These are phyloP conservation scores for Podosphaera xanthii DNA, from an alignment of 2,329 filamentous ascomycete species.

Conservation along the genomic window DNA sequence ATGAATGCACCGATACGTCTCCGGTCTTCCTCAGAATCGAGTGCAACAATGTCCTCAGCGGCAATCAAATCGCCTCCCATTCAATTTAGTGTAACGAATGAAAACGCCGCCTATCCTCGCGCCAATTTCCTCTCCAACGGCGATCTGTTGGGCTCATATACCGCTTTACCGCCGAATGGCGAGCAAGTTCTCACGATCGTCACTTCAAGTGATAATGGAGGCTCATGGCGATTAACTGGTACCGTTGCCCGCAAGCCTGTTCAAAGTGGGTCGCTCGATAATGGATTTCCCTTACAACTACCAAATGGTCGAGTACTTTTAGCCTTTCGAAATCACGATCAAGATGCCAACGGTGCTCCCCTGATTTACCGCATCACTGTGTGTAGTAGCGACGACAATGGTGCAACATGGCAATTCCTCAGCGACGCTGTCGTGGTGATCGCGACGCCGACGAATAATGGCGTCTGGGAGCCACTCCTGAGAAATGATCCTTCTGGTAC, in stretches of 20 bases:
- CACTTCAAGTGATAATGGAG: not conserved
- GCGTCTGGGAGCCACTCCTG: slow-evolving; percentile 5
- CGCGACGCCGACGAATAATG: not conserved
- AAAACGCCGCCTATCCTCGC: not conserved
- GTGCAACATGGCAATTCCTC: slow-evolving; percentile 3
- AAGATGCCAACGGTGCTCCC: not conserved
- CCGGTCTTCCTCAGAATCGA: not conserved
- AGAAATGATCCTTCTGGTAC: not conserved
- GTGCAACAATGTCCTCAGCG: not conserved
- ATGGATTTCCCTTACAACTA: slow-evolving; percentile 3
- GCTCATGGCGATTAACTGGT: not conserved
- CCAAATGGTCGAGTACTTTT: slow-evolving; percentile 1
- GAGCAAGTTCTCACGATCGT: not conserved
- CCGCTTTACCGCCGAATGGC: not conserved
- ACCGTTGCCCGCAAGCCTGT: not conserved
- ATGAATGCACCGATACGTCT: not conserved
- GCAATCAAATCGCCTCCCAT: not conserved
- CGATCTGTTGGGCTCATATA: not conserved
- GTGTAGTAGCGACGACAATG: slow-evolving; percentile 2
- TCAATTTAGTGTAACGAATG: not conserved
- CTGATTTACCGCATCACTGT: slow-evolving; percentile 2
- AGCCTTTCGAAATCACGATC: slow-evolving; percentile 3
- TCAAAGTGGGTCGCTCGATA: slow-evolving; percentile 2
- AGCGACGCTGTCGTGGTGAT: not conserved
- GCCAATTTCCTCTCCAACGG: not conserved